Conservation (phyloP, 768 basidiomycete genomes). For the Pulveroboletus sp. region DNA sequence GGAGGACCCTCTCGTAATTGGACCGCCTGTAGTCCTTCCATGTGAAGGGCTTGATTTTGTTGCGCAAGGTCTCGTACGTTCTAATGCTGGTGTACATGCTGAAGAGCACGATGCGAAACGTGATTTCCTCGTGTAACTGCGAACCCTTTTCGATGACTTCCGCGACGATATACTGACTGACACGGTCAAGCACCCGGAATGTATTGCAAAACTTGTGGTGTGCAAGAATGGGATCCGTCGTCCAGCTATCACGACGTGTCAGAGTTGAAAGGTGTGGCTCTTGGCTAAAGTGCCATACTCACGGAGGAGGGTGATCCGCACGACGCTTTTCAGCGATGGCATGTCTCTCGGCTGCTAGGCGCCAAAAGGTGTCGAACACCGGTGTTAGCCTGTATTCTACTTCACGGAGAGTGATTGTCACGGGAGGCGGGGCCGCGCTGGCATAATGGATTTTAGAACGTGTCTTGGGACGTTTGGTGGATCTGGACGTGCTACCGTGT, state of each 20-base stretch:
- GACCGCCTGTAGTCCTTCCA: conserved; percentile 54
- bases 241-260: conserved; percentile 52
- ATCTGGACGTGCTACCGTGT: conserved; percentile 5
- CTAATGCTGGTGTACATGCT: conserved; percentile 65
- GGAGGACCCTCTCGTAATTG: conserved; percentile 51
- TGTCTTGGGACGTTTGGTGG: conserved; percentile 23
- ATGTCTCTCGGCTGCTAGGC: conserved; percentile 53
- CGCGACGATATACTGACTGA: conserved; percentile 60
- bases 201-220: conserved; percentile 66
- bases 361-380: conserved; percentile 60
- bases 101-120: conserved; percentile 70
- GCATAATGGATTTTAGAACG: conserved; percentile 16
- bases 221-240: conserved; percentile 53
- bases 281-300: conserved; percentile 22
- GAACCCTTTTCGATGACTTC: conserved; percentile 69
- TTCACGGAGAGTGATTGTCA: conserved; percentile 34
- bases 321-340: conserved; percentile 52
- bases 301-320: conserved; percentile 48
- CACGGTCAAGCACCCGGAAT: conserved; percentile 68
- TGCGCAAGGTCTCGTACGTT: conserved; percentile 62
- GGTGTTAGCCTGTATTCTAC: conserved; percentile 40
- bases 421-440: conserved; percentile 15
- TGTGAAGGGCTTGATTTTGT: conserved; percentile 51
- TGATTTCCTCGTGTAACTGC: conserved; percentile 54
- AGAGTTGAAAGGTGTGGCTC: conserved; percentile 6